Evolutionary conservation across 2,329 filamentous ascomycete species (phyloP).

Genomic region (Iodosphaeria phyllophila): DNA sequence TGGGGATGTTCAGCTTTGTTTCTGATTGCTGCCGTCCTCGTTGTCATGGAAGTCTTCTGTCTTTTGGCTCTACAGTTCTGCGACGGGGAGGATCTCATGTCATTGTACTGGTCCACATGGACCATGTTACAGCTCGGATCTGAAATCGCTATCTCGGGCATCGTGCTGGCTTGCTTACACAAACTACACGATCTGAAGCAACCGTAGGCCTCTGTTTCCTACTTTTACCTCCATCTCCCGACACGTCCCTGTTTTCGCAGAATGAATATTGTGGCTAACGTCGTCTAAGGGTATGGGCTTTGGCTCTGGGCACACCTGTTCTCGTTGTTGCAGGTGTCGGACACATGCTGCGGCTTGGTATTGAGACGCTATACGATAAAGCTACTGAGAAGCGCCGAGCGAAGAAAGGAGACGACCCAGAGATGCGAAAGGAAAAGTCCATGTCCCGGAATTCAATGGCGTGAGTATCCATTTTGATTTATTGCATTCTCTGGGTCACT

Average conservation of each 20-base stretch:
- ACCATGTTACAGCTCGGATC: constrained; percentile 39
- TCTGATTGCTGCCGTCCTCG: constrained; percentile 20
- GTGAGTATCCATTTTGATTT: too few relatives aligned
- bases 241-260: neutral
- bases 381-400: constrained; percentile 4
- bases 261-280: constrained; percentile 1
- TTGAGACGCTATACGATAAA: constrained; percentile 8
- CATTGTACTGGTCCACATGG: constrained; percentile 42
- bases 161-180: constrained; percentile 33
- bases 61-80: constrained; percentile 38
- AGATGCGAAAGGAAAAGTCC: too few relatives aligned
- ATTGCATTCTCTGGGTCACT: too few relatives aligned
- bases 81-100: constrained; percentile 39
- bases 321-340: constrained; percentile 36
- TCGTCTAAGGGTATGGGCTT: constrained; percentile 24
- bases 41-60: constrained; percentile 34
- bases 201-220: constrained; percentile 26
- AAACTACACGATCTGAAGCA: constrained; percentile 27
- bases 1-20: constrained; percentile 24
- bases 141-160: constrained; percentile 35
- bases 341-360: constrained; percentile 20
- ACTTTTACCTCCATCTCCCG: neutral
- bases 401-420: constrained; percentile 1
- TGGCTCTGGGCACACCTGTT: constrained; percentile 40
- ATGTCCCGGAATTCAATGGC: too few relatives aligned